These are phyloP conservation scores for Fusarium liriodendri DNA, from an alignment of 2,329 filamentous ascomycete genomes.

Conservation along the genomic window DNA sequence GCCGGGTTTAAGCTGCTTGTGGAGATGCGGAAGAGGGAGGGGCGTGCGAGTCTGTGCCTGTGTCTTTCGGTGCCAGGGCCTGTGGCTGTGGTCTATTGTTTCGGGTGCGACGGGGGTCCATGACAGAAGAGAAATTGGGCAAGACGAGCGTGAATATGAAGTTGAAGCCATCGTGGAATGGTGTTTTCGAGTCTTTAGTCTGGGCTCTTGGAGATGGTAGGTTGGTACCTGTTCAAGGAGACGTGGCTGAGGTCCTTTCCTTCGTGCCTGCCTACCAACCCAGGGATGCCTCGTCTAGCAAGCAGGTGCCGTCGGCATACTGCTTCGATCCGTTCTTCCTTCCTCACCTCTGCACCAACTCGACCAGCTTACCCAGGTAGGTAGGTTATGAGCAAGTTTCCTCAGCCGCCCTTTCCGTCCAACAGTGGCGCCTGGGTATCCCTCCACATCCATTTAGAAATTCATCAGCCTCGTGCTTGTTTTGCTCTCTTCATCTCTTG, in stretches of 20 bases:
- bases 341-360: neutral
- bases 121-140: constrained; percentile 11
- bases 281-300: neutral
- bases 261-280: neutral
- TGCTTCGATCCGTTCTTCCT: neutral
- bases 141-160: constrained; percentile 1
- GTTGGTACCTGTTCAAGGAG: neutral
- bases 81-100: constrained; percentile 39
- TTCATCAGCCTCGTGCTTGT: neutral
- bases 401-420: constrained; percentile 26
- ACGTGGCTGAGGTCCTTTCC: constrained; percentile 9
- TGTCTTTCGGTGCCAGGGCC: neutral
- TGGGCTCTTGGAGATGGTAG: neutral
- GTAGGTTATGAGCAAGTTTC: constrained; percentile 19
- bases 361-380: neutral
- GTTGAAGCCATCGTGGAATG: constrained; percentile 5
- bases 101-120: constrained; percentile 32
- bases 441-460: neutral
- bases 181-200: constrained; percentile 2
- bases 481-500: neutral
- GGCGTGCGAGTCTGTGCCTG: constrained; percentile 2
- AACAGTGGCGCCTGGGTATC: constrained; percentile 10
- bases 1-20: constrained; percentile 33
- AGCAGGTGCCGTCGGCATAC: constrained; percentile 3
- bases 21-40: constrained; percentile 16